A percentile compares a stretch with the other conserved stretches of the same genome.
These are phyloP conservation scores for Tricholomella constricta DNA, from an alignment of 768 basidiomycete genomes.

Conservation along the genomic window DNA sequence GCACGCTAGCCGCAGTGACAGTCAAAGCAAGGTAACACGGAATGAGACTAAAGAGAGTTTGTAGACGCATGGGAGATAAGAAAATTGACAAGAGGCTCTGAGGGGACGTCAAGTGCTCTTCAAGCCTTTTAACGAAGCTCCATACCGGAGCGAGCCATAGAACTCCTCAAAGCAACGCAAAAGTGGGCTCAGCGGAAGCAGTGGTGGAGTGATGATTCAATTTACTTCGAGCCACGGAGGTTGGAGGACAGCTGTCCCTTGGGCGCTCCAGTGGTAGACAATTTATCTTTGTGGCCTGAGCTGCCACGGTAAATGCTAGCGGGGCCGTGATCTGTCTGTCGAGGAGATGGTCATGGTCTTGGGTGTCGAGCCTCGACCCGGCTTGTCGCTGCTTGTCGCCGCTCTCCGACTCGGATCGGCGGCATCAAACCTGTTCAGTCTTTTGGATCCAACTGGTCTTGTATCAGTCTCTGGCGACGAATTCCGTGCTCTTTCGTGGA, in stretches of 20 bases:
- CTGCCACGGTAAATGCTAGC: too few relatives aligned
- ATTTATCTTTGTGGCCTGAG: too few relatives aligned
- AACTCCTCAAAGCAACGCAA: background rate
- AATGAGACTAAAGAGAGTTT: background rate
- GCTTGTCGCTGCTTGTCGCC: too few relatives aligned
- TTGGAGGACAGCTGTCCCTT: constrained; percentile 2
- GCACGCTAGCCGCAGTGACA: background rate
- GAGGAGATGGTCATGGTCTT: too few relatives aligned
- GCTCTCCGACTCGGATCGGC: too few relatives aligned
- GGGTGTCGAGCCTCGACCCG: too few relatives aligned
- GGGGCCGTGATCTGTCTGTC: too few relatives aligned
- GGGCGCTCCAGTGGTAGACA: background rate
- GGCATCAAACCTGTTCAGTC: too few relatives aligned
- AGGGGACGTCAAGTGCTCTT: background rate
- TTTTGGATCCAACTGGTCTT: too few relatives aligned
- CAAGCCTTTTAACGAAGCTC: background rate
- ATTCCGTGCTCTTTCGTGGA: too few relatives aligned
- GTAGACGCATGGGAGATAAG: background rate
- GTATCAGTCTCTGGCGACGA: too few relatives aligned
- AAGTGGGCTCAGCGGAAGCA: background rate
- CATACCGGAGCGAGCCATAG: background rate
- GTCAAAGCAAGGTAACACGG: background rate
- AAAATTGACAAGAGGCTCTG: background rate
- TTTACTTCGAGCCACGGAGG: constrained; percentile 5
- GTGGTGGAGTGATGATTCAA: constrained; percentile 1